Percentiles rank a stretch among this genome's conserved stretches.
These are phyloP conservation scores for Exutisphaerella laricina DNA, from an alignment of 2,329 filamentous ascomycete species.

Conservation along the genomic window DNA sequence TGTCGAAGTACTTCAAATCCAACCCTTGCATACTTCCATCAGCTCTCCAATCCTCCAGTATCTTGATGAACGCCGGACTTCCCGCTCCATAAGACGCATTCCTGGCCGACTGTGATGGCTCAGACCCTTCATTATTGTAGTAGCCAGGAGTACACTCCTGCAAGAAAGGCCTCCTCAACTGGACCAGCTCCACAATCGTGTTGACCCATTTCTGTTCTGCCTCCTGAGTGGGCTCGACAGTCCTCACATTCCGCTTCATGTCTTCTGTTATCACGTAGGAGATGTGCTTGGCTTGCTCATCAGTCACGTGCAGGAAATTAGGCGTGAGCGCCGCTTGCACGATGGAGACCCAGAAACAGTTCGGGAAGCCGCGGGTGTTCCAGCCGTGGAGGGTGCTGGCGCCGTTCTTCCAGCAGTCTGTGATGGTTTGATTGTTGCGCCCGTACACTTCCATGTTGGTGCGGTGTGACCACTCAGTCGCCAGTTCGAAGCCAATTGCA, in stretches of 20 bases:
- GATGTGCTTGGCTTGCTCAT: conserved; percentile 39
- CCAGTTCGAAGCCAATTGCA: conserved; percentile 41
- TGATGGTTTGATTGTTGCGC: conserved; percentile 41
- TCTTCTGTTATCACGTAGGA: conserved; percentile 41
- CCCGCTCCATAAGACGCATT: conserved; percentile 21
- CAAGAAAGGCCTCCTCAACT: conserved; percentile 36
- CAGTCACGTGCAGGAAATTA: conserved; percentile 38
- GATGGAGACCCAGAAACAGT: conserved; percentile 46
- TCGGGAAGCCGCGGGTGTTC: conserved; percentile 48
- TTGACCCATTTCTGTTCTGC: conserved; percentile 47
- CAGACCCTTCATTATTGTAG: conserved; percentile 43
- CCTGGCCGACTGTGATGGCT: conserved; percentile 7
- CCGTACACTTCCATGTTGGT: conserved; percentile 34
- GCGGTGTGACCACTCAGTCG: conserved; percentile 29
- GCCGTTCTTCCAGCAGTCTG: conserved; percentile 41
- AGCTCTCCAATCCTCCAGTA: conserved; percentile 19
- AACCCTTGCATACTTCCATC: conserved; percentile 18
- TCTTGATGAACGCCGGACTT: conserved; percentile 19
- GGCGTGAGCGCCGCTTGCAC: conserved; percentile 38
- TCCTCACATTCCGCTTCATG: conserved; percentile 24
- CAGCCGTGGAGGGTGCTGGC: conserved; percentile 50
- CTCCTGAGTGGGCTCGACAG: conserved; percentile 42
- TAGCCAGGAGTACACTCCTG: conserved; percentile 51
- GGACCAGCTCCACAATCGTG: conserved; percentile 38
- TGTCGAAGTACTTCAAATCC: conserved; percentile 14